phyloP scores from a whole-genome alignment of 345 rosid species.

The Mallotus nudiflorus region DNA sequence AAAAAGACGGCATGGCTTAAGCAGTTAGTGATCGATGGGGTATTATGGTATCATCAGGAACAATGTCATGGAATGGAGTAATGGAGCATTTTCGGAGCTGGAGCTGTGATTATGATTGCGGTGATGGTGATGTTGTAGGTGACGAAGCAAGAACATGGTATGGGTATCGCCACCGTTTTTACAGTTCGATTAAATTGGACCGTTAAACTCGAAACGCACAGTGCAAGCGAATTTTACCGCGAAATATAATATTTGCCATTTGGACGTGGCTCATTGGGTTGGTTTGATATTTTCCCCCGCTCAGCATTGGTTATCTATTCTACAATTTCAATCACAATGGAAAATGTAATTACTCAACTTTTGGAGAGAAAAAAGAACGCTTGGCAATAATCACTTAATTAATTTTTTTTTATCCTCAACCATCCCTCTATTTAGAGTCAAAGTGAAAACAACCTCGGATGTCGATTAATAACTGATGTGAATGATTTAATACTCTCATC shows the following conservation, averaged over 20 bases:
- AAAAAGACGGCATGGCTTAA: slow-evolving; percentile 28
- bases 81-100: not conserved
- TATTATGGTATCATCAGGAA: no score
- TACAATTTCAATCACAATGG: no score
- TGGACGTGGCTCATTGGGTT: not conserved
- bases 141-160: slow-evolving; percentile 34
- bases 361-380: no score
- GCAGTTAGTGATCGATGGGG: no score
- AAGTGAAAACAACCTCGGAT: no score
- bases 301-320: no score
- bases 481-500: no score
- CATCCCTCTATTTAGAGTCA: no score
- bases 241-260: slow-evolving; percentile 5
- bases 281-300: not conserved
- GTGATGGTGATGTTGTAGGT: slow-evolving; percentile 8
- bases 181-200: slow-evolving; percentile 9
- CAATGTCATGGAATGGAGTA: slow-evolving; percentile 18
- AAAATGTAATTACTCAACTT: no score
- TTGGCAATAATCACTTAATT: no score
- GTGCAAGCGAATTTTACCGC: slow-evolving; percentile 9
- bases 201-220: slow-evolving; percentile 5
- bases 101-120: not conserved
- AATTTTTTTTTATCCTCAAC: no score
- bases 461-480: no score
- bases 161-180: slow-evolving; percentile 40